phyloP scores from a whole-genome alignment of 495 filamentous ascomycete species.

The Ramalina peruviana region DNA sequence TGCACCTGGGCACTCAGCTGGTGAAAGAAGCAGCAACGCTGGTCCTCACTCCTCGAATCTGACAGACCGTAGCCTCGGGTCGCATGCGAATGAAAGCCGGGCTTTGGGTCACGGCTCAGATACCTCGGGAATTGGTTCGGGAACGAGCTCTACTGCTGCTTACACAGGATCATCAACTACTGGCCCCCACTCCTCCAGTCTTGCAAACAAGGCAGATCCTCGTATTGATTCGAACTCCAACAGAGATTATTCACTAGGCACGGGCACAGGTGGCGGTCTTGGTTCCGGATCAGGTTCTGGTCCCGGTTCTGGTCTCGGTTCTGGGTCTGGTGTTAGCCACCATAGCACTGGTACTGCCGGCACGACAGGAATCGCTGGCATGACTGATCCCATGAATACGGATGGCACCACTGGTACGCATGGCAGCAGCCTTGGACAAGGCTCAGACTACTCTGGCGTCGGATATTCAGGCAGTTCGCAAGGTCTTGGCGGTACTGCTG shows the following conservation, averaged over 20 bases:
- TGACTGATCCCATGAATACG: too few species aligned
- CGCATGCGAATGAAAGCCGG: constrained; percentile 12
- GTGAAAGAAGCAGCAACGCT: background rate
- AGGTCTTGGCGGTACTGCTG: background rate
- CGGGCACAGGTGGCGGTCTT: background rate
- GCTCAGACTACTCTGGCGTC: constrained; percentile 37
- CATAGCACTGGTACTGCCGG: too few species aligned
- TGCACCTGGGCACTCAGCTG: background rate
- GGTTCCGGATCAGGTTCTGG: too few species aligned
- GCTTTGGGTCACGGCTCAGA: constrained; percentile 12
- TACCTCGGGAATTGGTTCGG: constrained; percentile 24
- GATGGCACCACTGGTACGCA: constrained; percentile 21
- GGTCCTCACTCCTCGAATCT: constrained; percentile 14
- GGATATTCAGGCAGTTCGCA: constrained; percentile 19
- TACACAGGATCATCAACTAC: constrained; percentile 24
- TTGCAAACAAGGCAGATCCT: constrained; percentile 36
- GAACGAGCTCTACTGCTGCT: constrained; percentile 16
- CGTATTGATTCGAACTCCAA: constrained; percentile 32
- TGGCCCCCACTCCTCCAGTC: constrained; percentile 24
- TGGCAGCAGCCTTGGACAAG: constrained; percentile 28
- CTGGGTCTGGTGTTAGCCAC: too few species aligned
- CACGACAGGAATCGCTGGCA: too few species aligned
- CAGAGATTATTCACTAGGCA: background rate
- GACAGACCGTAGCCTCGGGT: constrained; percentile 32
- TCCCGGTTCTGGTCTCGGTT: too few species aligned